phyloP scores from a whole-genome alignment of 805 yeast species.

The Hanseniaspora singularis region DNA sequence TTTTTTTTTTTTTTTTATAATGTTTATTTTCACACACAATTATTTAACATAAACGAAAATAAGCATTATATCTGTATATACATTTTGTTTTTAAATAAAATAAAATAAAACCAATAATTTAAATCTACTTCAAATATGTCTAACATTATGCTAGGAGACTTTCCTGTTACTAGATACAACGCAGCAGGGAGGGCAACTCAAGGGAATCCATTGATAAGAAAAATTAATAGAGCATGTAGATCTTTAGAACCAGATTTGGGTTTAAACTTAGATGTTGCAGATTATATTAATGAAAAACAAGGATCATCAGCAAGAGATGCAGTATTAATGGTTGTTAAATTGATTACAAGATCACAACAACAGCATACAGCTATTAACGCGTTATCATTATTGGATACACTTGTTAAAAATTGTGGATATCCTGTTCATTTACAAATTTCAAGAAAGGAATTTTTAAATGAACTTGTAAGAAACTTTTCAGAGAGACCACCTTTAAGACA shows the following conservation, averaged over 20 bases:
- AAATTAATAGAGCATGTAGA: conserved; percentile 69
- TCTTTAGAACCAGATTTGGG: conserved; percentile 86
- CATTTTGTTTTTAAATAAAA: not conserved
- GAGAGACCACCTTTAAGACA: conserved; percentile 85
- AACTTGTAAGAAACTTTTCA: conserved; percentile 83
- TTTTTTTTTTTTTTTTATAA: too few species aligned
- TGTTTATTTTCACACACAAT: too few species aligned
- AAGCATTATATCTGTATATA: too few species aligned
- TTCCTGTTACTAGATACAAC: conserved; percentile 27
- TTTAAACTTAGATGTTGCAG: conserved; percentile 84
- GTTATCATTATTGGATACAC: conserved; percentile 65
- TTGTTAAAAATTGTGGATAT: conserved; percentile 96
- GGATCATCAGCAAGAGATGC: conserved; percentile 88
- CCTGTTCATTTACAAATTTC: conserved; percentile 93
- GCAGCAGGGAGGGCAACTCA: conserved; percentile 6
- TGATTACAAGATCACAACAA: conserved; percentile 61
- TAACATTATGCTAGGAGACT: conserved; percentile 28
- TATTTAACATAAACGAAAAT: too few species aligned
- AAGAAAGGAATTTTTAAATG: conserved; percentile 87
- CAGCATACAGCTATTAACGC: conserved; percentile 80
- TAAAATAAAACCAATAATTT: too few species aligned
- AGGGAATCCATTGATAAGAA: conserved; percentile 31
- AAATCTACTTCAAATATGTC: too few species aligned
- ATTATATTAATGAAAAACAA: conserved; percentile 81
- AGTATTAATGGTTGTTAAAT: conserved; percentile 68